These are phyloP conservation scores for Coemansia erecta DNA, from an alignment of 192 early-diverging fungal species.

Conservation along the genomic window DNA sequence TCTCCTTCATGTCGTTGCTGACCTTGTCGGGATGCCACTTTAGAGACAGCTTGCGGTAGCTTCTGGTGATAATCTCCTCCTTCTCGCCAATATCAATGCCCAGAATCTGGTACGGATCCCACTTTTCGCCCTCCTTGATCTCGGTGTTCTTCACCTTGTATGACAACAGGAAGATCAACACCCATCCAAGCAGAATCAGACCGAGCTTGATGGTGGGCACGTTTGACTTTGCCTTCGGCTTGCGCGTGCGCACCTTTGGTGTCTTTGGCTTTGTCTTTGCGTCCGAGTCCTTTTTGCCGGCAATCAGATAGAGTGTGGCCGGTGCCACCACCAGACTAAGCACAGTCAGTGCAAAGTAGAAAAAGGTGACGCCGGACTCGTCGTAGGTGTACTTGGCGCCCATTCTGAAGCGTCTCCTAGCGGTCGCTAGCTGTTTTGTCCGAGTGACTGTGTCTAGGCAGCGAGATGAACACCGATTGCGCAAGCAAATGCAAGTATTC, in stretches of 20 bases:
- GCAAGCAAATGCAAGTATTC: no score
- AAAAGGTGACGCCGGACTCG: slow-evolving; percentile 90
- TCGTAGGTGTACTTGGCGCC: slow-evolving; percentile 87
- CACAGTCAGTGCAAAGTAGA: slow-evolving; percentile 88
- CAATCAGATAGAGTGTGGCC: slow-evolving; percentile 57
- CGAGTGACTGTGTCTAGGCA: neutral
- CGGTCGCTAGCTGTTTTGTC: neutral
- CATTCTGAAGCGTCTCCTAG: slow-evolving; percentile 32
- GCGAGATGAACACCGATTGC: neutral
- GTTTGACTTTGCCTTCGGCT: slow-evolving; percentile 27
- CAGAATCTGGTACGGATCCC: slow-evolving; percentile 95
- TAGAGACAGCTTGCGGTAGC: slow-evolving; percentile 68
- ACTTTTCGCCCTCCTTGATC: slow-evolving; percentile 63
- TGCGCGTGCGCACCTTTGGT: slow-evolving; percentile 38
- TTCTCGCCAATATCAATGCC: slow-evolving; percentile 63
- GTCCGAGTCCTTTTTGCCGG: slow-evolving; percentile 27
- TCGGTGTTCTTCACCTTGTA: slow-evolving; percentile 59
- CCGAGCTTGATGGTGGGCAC: slow-evolving; percentile 32
- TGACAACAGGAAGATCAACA: slow-evolving; percentile 43
- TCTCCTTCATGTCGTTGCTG: slow-evolving; percentile 61
- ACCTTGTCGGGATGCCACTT: slow-evolving; percentile 82
- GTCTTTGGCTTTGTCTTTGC: slow-evolving; percentile 42
- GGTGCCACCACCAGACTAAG: slow-evolving; percentile 83
- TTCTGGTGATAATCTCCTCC: slow-evolving; percentile 63
- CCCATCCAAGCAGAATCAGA: slow-evolving; percentile 42